Conservation (phyloP, 306 rosid species). For the Glycine tomentella region DNA sequence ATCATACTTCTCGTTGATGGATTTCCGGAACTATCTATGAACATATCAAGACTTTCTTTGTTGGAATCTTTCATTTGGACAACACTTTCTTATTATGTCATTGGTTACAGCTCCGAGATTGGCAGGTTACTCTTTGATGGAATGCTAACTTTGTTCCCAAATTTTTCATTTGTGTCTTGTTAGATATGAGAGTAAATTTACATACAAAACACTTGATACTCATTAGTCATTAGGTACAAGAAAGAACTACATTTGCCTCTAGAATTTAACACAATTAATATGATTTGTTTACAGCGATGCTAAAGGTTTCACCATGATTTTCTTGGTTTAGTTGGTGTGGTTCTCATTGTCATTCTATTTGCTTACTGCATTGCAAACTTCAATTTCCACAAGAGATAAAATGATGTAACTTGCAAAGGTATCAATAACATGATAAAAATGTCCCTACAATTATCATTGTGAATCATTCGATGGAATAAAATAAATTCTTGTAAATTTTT, state of each 20-base stretch:
- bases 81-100: slow-evolving; percentile 59
- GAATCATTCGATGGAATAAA: too few species aligned
- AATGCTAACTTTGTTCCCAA: slow-evolving; percentile 21
- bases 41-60: slow-evolving; percentile 62
- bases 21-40: slow-evolving; percentile 58
- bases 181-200: neutral
- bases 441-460: too few species aligned
- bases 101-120: slow-evolving; percentile 69
- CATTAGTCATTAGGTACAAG: neutral
- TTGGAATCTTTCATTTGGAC: slow-evolving; percentile 71
- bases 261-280: neutral
- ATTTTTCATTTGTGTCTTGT: neutral
- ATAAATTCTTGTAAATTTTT: too few species aligned
- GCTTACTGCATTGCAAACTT: slow-evolving; percentile 58
- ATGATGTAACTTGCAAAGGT: neutral
- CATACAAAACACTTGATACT: neutral
- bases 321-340: slow-evolving; percentile 54
- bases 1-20: slow-evolving; percentile 55
- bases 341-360: slow-evolving; percentile 54
- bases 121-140: slow-evolving; percentile 53
- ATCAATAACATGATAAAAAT: neutral
- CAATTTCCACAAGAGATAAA: slow-evolving; percentile 64
- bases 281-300: slow-evolving; percentile 22
- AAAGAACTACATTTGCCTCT: neutral
- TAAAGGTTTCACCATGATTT: slow-evolving; percentile 50